Percentiles rank a stretch among this genome's conserved stretches.
These are phyloP conservation scores for Suillus spraguei DNA, from an alignment of 768 basidiomycete species.

Conservation along the genomic window DNA sequence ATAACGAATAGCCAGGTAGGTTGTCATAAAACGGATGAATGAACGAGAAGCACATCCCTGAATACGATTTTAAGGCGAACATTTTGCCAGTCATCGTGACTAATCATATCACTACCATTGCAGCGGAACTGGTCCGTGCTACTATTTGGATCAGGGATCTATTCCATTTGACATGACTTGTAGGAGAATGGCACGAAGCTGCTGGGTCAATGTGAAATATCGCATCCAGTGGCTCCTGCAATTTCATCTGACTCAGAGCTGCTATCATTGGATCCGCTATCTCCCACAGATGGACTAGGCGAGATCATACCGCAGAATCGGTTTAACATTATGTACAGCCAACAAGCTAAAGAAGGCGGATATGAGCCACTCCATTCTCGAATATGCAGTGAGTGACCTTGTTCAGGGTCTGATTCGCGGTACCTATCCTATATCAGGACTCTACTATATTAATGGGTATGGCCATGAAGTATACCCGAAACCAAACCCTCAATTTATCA, in stretches of 20 bases:
- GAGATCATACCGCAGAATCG: slow-evolving; percentile 42
- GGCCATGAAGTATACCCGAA: slow-evolving; percentile 90
- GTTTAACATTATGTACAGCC: slow-evolving; percentile 70
- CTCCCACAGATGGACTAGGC: slow-evolving; percentile 58
- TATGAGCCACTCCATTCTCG: slow-evolving; percentile 61
- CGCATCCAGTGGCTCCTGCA: slow-evolving; percentile 65
- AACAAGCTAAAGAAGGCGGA: slow-evolving; percentile 46
- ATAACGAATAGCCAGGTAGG: slow-evolving; percentile 77
- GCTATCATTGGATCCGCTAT: slow-evolving; percentile 40
- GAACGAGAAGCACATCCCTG: slow-evolving; percentile 9
- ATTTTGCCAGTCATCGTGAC: slow-evolving; percentile 93
- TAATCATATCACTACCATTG: slow-evolving; percentile 94
- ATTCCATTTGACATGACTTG: slow-evolving; percentile 12
- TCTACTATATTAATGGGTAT: slow-evolving; percentile 90
- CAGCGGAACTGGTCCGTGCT: slow-evolving; percentile 72
- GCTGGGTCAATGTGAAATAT: slow-evolving; percentile 93
- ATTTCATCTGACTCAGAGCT: slow-evolving; percentile 31
- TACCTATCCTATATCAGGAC: slow-evolving; percentile 42
- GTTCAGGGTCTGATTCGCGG: slow-evolving; percentile 9
- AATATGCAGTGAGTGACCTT: slow-evolving; percentile 58
- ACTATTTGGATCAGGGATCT: background rate
- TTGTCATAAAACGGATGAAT: slow-evolving; percentile 16
- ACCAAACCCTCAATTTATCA: slow-evolving; percentile 81
- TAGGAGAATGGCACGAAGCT: slow-evolving; percentile 77
- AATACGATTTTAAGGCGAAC: slow-evolving; percentile 49